Conservation (phyloP, 805 yeast species). For the Torulaspora microellipsoides region DNA sequence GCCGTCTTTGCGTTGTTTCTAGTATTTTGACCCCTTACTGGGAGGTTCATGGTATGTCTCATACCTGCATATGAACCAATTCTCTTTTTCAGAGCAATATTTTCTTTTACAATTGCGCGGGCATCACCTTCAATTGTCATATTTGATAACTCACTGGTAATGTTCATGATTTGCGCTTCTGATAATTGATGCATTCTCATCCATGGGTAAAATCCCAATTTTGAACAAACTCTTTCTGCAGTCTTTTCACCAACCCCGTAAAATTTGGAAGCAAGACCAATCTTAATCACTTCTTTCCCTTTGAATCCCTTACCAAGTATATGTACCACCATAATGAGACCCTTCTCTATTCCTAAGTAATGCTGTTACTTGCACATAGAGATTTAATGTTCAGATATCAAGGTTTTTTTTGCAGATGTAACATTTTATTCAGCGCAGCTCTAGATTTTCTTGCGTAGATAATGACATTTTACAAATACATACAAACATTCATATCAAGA, state of each 20-base stretch:
- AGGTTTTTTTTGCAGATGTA: no score
- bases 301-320: constrained; percentile 48
- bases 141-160: constrained; percentile 82
- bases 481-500: no score
- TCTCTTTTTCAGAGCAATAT: constrained; percentile 70
- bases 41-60: constrained; percentile 80
- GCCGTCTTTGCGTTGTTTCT: constrained; percentile 90
- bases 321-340: constrained; percentile 44
- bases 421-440: no score
- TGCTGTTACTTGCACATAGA: no score
- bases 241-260: constrained; percentile 80
- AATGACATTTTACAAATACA: no score
- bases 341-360: no score
- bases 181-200: constrained; percentile 92
- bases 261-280: constrained; percentile 74
- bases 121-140: constrained; percentile 79
- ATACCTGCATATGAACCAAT: constrained; percentile 86
- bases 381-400: no score
- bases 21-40: constrained; percentile 88
- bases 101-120: constrained; percentile 66
- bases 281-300: constrained; percentile 37
- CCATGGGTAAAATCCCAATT: constrained; percentile 83
- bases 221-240: constrained; percentile 76
- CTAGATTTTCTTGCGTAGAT: no score
- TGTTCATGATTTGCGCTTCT: constrained; percentile 79